Evolutionary conservation across 176 grass and related monocot species (phyloP).

Genomic region (Metroxylon sagu): DNA sequence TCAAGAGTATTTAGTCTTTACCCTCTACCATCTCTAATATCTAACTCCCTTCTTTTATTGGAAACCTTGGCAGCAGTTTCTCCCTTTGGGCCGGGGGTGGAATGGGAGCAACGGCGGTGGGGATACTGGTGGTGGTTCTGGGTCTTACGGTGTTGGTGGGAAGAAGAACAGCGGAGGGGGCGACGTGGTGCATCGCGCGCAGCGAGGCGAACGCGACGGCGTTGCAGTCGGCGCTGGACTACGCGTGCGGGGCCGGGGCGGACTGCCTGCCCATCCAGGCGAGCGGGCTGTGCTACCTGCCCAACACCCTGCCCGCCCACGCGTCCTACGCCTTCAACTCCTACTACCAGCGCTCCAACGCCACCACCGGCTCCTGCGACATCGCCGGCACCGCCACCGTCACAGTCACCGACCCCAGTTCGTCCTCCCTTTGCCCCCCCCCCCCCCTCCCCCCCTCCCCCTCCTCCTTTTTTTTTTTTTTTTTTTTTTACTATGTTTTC

Average conservation of each 20-base stretch:
- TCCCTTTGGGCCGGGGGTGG: neutral
- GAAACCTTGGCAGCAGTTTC: no score
- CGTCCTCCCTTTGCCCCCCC: constrained; percentile 5
- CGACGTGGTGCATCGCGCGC: constrained; percentile 61
- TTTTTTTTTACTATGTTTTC: no score
- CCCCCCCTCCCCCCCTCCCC: neutral
- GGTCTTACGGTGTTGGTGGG: neutral
- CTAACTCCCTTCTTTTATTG: no score
- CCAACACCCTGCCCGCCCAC: constrained; percentile 72
- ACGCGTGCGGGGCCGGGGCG: constrained; percentile 45
- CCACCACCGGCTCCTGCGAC: constrained; percentile 49
- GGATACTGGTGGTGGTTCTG: neutral
- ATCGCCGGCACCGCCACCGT: constrained; percentile 76
- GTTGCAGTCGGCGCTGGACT: constrained; percentile 53
- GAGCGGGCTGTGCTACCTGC: constrained; percentile 53
- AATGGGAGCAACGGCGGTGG: neutral
- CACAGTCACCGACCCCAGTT: constrained; percentile 63
- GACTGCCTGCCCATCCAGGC: constrained; percentile 61
- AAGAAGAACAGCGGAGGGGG: neutral
- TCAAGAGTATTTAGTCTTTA: no score
- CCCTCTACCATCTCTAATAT: no score
- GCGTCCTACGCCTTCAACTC: constrained; percentile 85
- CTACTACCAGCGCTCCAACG: constrained; percentile 55
- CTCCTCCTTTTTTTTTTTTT: neutral
- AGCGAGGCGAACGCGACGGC: constrained; percentile 18